Evolutionary conservation across 2,329 filamentous ascomycete genomes (phyloP).

Genomic region (Colletotrichum eremochloae): DNA sequence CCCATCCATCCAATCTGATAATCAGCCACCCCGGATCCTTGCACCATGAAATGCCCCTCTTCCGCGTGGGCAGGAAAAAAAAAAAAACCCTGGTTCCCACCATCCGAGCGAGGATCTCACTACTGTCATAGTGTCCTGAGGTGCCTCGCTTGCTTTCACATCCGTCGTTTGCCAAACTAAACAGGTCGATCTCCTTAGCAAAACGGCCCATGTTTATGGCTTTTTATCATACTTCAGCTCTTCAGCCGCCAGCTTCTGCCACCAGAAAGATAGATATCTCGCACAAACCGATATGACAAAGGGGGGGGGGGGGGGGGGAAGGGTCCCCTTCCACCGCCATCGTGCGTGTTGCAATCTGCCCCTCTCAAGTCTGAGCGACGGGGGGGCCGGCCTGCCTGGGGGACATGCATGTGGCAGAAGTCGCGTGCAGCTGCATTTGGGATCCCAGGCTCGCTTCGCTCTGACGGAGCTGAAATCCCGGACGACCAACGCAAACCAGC

Average conservation of each 20-base stretch:
- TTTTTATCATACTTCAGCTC: too few relatives aligned
- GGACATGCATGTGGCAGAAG: constrained; percentile 13
- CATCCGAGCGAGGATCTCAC: background rate
- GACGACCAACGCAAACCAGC: background rate
- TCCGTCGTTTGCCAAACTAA: background rate
- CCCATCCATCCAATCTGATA: background rate
- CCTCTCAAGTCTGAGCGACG: background rate
- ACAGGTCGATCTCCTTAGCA: background rate
- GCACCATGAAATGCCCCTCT: background rate
- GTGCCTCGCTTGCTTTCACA: background rate
- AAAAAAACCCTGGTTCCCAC: too few relatives aligned
- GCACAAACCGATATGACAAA: background rate
- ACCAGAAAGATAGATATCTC: background rate
- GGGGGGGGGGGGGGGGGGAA: too few relatives aligned
- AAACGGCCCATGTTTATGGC: background rate
- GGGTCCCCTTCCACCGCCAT: background rate
- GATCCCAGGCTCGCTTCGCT: constrained; percentile 37
- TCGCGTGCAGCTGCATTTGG: constrained; percentile 20
- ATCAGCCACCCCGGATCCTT: background rate
- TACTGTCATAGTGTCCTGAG: background rate
- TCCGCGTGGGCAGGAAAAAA: background rate
- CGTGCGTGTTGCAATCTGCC: background rate
- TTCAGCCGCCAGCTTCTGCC: background rate
- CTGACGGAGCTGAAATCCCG: constrained; percentile 4
- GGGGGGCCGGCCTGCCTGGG: constrained; percentile 10